Evolutionary conservation across 345 rosid species (phyloP).

Genomic region (Brassica rapa): DNA sequence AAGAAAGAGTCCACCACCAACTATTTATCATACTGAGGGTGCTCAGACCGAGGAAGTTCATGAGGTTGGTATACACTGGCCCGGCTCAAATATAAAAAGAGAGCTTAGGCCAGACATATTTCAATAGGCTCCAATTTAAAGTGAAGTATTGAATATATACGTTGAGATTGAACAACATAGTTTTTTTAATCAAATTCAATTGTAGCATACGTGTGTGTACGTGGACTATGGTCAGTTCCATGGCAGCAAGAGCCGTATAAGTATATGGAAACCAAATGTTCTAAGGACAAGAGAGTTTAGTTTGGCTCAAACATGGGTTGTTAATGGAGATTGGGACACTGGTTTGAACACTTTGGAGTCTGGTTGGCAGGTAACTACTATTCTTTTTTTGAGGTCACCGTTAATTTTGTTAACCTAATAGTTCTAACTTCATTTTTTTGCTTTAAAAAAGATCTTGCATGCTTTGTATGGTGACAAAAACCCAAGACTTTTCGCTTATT

Average conservation of each 20-base stretch:
- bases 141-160: neutral
- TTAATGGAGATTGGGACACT: conserved; percentile 43
- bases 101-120: neutral
- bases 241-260: conserved; percentile 42
- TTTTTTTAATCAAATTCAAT: neutral
- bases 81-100: neutral
- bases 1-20: conserved; percentile 36
- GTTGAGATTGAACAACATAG: neutral
- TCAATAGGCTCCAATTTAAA: neutral
- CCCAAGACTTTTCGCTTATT: conserved; percentile 26
- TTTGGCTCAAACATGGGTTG: conserved; percentile 66
- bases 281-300: conserved; percentile 51
- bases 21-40: neutral
- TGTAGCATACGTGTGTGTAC: conserved; percentile 17
- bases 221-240: conserved; percentile 15
- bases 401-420: neutral
- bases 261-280: conserved; percentile 64
- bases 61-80: conserved; percentile 1
- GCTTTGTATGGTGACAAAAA: conserved; percentile 11
- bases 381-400: neutral
- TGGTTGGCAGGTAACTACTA: conserved; percentile 62
- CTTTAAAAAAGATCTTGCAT: conserved; percentile 15
- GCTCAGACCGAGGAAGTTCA: conserved; percentile 17
- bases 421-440: neutral
- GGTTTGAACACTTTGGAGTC: conserved; percentile 63